Conservation (phyloP, 2,329 filamentous ascomycete genomes). For the Aspergillus jensenii region DNA sequence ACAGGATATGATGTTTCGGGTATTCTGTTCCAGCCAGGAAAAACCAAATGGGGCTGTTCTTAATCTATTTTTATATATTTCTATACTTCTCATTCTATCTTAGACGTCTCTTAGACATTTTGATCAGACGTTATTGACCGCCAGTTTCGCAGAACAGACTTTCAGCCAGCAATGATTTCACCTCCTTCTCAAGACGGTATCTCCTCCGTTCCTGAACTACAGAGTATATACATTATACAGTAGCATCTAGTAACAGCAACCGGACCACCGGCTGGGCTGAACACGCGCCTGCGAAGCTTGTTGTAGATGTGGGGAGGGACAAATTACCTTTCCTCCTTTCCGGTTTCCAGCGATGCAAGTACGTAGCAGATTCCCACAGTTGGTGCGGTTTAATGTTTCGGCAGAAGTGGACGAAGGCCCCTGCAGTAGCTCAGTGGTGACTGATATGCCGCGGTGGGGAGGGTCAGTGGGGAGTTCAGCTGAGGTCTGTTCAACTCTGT, state of each 20-base stretch:
- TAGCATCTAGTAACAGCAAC: background rate
- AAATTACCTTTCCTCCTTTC: background rate
- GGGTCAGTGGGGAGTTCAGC: conserved; percentile 11
- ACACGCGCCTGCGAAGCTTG: background rate
- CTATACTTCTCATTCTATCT: background rate
- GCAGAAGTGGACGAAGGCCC: background rate
- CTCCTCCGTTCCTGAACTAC: background rate
- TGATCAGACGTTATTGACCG: too few species aligned
- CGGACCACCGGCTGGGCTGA: background rate
- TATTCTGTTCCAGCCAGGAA: background rate
- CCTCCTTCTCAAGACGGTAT: background rate
- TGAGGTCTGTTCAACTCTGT: conserved; percentile 5
- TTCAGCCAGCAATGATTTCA: background rate
- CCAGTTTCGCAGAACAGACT: too few species aligned
- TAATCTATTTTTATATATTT: background rate
- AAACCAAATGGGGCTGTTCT: background rate
- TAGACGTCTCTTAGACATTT: background rate
- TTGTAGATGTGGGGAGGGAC: background rate
- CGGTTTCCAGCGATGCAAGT: background rate
- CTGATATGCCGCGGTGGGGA: background rate
- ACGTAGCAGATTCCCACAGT: too few species aligned
- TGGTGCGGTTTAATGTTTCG: too few species aligned
- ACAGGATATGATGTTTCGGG: background rate
- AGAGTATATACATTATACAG: background rate
- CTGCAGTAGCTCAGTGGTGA: background rate